Evolutionary conservation across 177 flowering plant genomes (phyloP), one percentile per base, ranked within the genome.

Genomic region (Vitis hybrid): DNA sequence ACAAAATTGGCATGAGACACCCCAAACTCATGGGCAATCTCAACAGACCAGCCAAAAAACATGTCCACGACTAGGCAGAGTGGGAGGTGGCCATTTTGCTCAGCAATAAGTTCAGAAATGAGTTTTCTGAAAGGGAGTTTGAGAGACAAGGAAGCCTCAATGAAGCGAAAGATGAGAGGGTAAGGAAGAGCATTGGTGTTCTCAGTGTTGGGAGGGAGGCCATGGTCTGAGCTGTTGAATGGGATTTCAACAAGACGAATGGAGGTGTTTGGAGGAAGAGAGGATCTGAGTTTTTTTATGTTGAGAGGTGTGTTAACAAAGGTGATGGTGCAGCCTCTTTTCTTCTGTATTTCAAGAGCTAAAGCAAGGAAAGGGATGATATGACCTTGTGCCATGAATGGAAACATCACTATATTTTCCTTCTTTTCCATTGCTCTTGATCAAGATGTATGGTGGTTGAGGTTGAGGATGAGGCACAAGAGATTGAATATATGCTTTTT

Each of bases 341-440:
- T 52, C 4, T 64, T 41, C 15, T 79, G 64, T 4, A 82, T 62
- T 13, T 73, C 72, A 32, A 59, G 78, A 17, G 83, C 83, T 11
- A 82, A 58, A 14, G 85, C 83, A 3, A 82, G 17, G 74, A 78
- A 78, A 1, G 85, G 85, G n/a, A 82, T 79, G 11, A 82, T 80
- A 32, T 82, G 83, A 59, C 85, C 85, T 63, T 80, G 81, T 8
- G 76, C 81, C 83, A 82, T 79, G 77, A 77, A 73, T 0, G 85
- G 85, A 63, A 79, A 75, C 65, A 82, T 59, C 64, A 82, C 81
- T 11, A 79, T 58, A 52, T 58, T 55, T 14, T 59, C 64, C 48
- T 49, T 63, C 12, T 27, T 61, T 1, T 70, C 35, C 14, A 35
- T 35, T 35, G 46, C 46, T 35, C 6, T 35, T 35, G 46, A 35